These are phyloP conservation scores for Phytophthora tentaculata DNA, from an alignment of 352 stramenopile species.

Conservation along the genomic window DNA sequence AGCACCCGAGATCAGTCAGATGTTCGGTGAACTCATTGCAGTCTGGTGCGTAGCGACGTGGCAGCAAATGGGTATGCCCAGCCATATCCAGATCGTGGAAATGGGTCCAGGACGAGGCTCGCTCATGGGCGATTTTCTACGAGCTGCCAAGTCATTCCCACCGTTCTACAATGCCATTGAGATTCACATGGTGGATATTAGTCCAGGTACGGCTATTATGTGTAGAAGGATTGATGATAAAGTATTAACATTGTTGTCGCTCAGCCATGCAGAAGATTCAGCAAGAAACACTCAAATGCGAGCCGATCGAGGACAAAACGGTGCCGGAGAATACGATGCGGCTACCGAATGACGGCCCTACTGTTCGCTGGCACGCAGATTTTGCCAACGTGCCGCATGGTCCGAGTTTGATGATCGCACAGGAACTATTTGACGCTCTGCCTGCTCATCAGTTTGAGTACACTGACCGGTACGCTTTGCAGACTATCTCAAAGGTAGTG, in stretches of 20 bases:
- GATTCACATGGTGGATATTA: constrained; percentile 94
- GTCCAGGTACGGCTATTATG: constrained; percentile 46
- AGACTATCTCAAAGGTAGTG: background rate
- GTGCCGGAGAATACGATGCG: constrained; percentile 52
- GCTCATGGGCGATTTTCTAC: constrained; percentile 94
- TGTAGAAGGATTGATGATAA: background rate
- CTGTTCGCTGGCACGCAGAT: constrained; percentile 89
- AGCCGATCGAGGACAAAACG: constrained; percentile 41
- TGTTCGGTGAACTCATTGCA: constrained; percentile 93
- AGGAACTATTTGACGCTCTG: constrained; percentile 96
- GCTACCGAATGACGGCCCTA: constrained; percentile 55
- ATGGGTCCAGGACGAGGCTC: constrained; percentile 93
- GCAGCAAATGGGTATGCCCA: constrained; percentile 86
- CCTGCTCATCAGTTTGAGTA: constrained; percentile 97
- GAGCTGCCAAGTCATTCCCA: constrained; percentile 88
- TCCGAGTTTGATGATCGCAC: constrained; percentile 90
- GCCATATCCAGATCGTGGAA: constrained; percentile 88
- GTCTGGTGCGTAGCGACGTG: constrained; percentile 94
- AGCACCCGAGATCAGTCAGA: constrained; percentile 93
- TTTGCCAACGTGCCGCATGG: constrained; percentile 76
- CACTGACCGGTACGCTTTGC: constrained; percentile 70
- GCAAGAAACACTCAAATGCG: constrained; percentile 79
- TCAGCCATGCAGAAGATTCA: constrained; percentile 90
- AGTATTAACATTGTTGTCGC: constrained; percentile 13
- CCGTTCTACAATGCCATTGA: constrained; percentile 85